A percentile compares a stretch with the other conserved stretches of the same genome.
phyloP scores from a whole-genome alignment of 169 alveolate species.

The Gregarina niphandrodes region DNA sequence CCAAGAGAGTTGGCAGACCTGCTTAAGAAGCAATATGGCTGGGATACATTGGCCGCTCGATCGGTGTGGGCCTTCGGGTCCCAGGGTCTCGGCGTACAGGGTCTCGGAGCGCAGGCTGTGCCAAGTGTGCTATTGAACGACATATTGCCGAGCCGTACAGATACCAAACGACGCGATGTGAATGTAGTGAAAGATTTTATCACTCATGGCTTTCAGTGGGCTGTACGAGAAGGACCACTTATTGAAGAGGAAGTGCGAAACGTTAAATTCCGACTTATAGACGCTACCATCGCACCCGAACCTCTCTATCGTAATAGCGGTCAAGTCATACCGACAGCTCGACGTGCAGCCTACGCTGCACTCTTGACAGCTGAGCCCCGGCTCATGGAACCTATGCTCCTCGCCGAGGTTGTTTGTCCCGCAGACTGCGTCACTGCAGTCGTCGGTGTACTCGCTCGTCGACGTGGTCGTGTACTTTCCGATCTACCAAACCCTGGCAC shows the following conservation, averaged over 20 bases:
- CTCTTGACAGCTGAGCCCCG: conserved; percentile 90
- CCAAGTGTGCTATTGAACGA: conserved; percentile 82
- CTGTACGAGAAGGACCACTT: conserved; percentile 95
- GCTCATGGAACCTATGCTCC: conserved; percentile 83
- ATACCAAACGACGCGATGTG: conserved; percentile 34
- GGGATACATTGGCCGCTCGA: conserved; percentile 84
- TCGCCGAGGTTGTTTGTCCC: conserved; percentile 81
- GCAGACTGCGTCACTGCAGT: conserved; percentile 86
- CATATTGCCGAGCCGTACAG: conserved; percentile 73
- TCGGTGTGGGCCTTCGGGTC: conserved; percentile 91
- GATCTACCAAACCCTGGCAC: conserved; percentile 73
- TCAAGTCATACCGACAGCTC: conserved; percentile 87
- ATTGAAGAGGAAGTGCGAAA: conserved; percentile 75
- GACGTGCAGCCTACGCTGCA: conserved; percentile 90
- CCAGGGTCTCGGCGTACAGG: background rate
- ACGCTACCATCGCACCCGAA: conserved; percentile 57
- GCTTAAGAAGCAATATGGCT: conserved; percentile 36
- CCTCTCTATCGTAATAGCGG: conserved; percentile 79
- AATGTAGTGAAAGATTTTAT: conserved; percentile 17
- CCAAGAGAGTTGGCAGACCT: background rate
- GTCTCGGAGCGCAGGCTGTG: conserved; percentile 1
- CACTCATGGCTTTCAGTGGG: conserved; percentile 96
- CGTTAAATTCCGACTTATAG: conserved; percentile 60
- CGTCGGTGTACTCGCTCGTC: conserved; percentile 55
- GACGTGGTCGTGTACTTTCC: conserved; percentile 64